These are phyloP conservation scores for Fusarium sp. DNA, from an alignment of 2,329 filamentous ascomycete genomes.

Conservation along the genomic window DNA sequence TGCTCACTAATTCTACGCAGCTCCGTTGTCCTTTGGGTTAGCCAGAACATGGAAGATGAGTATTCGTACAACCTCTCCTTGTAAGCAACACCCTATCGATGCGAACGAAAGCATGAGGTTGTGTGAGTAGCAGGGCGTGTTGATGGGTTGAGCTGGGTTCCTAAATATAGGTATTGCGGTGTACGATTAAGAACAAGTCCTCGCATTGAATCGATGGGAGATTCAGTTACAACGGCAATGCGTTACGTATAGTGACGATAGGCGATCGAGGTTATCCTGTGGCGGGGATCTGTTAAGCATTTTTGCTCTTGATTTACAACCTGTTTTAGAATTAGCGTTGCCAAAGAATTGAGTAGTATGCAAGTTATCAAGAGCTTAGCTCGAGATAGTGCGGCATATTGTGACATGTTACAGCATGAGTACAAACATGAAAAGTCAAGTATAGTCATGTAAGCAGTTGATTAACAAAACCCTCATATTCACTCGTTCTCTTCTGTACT, in stretches of 20 bases:
- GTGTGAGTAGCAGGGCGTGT: conserved; percentile 11
- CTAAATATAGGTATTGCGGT: conserved; percentile 7
- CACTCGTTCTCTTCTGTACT: not conserved
- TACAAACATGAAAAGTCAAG: not conserved
- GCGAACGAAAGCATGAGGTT: conserved; percentile 5
- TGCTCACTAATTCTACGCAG: conserved; percentile 49
- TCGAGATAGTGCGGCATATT: not conserved
- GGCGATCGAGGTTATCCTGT: not conserved
- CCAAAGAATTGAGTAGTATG: conserved; percentile 12
- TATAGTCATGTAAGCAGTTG: not conserved
- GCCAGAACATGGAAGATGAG: conserved; percentile 78
- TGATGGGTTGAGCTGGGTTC: conserved; percentile 9
- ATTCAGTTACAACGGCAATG: conserved; percentile 7
- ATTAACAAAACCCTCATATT: not conserved
- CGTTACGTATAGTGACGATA: not conserved
- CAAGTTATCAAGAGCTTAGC: conserved; percentile 1
- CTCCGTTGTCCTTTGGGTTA: conserved; percentile 72
- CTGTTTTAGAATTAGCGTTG: conserved; percentile 22
- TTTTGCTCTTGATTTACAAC: conserved; percentile 11
- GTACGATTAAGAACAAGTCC: conserved; percentile 31
- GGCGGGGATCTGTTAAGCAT: not conserved
- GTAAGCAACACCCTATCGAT: conserved; percentile 45
- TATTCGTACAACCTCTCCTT: conserved; percentile 74
- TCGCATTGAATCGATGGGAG: conserved; percentile 5
- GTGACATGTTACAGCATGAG: not conserved